These are phyloP conservation scores for Cercospora sp. DNA, from an alignment of 2,329 filamentous ascomycete species.

Conservation along the genomic window DNA sequence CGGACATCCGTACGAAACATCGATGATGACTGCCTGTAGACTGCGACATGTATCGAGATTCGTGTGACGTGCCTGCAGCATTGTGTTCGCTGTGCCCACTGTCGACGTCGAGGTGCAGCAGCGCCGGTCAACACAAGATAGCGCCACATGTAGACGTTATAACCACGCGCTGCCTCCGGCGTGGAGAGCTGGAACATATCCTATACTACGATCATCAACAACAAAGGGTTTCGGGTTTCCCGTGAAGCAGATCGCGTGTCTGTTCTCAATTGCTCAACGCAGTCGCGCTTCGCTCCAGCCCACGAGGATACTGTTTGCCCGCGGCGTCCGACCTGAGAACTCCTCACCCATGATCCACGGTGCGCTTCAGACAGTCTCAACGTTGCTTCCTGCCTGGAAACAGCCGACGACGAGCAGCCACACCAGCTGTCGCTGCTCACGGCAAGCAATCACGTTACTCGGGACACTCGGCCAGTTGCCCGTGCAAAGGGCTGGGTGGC, in stretches of 20 bases:
- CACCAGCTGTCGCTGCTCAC: neutral
- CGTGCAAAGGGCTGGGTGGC: neutral
- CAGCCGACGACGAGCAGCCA: neutral
- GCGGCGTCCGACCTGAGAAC: neutral
- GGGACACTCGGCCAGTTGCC: neutral
- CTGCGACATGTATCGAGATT: neutral
- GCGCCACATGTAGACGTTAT: conserved; percentile 4
- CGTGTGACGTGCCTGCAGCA: conserved; percentile 2
- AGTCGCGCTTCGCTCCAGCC: neutral
- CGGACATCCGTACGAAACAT: neutral
- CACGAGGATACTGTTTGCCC: neutral
- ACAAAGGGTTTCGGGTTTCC: neutral
- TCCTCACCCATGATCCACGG: neutral
- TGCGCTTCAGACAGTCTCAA: conserved; percentile 9
- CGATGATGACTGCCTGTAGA: conserved; percentile 1
- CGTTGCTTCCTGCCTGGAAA: conserved; percentile 1
- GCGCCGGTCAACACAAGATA: neutral
- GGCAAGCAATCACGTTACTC: conserved; percentile 7
- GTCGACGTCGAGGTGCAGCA: neutral
- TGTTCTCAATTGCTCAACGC: neutral
- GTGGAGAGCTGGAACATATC: conserved; percentile 4
- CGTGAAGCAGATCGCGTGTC: conserved; percentile 1
- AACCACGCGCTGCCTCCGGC: conserved; percentile 7
- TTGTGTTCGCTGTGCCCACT: neutral
- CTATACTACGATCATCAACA: conserved; percentile 1